Evolutionary conservation across 805 yeast species (phyloP).

Genomic region (Teunomyces panamensis): DNA sequence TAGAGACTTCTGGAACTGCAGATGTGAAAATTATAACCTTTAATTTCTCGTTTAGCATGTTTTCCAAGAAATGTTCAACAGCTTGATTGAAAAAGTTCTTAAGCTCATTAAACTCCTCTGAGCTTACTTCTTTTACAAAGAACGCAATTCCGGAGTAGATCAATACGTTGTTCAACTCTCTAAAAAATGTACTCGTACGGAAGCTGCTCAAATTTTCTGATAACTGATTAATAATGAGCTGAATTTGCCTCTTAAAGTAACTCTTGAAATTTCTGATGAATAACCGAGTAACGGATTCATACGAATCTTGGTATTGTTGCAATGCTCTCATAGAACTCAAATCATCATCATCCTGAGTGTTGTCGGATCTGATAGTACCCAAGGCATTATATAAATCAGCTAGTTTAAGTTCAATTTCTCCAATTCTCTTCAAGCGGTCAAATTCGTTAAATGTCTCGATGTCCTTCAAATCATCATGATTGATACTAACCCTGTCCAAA

Average conservation of each 20-base stretch:
- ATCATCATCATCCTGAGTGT: constrained; percentile 37
- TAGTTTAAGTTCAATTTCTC: constrained; percentile 52
- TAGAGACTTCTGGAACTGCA: neutral
- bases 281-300: constrained; percentile 51
- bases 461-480: constrained; percentile 48
- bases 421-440: constrained; percentile 42
- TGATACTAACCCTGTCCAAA: constrained; percentile 66
- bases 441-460: constrained; percentile 50
- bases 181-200: constrained; percentile 18
- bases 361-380: constrained; percentile 51
- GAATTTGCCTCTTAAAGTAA: constrained; percentile 36
- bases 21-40: constrained; percentile 14
- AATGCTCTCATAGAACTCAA: constrained; percentile 70
- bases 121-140: constrained; percentile 57
- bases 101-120: constrained; percentile 45
- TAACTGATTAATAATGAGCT: constrained; percentile 38
- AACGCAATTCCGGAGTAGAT: constrained; percentile 33
- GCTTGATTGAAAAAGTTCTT: constrained; percentile 37
- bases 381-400: constrained; percentile 61
- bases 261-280: constrained; percentile 48
- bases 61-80: constrained; percentile 27
- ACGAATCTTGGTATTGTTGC: constrained; percentile 58
- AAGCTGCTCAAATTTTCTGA: constrained; percentile 25
- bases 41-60: constrained; percentile 19
- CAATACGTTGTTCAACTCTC: constrained; percentile 25